Evolutionary conservation across 495 filamentous ascomycete species (phyloP).

Genomic region (Sordaria brevicollis): DNA sequence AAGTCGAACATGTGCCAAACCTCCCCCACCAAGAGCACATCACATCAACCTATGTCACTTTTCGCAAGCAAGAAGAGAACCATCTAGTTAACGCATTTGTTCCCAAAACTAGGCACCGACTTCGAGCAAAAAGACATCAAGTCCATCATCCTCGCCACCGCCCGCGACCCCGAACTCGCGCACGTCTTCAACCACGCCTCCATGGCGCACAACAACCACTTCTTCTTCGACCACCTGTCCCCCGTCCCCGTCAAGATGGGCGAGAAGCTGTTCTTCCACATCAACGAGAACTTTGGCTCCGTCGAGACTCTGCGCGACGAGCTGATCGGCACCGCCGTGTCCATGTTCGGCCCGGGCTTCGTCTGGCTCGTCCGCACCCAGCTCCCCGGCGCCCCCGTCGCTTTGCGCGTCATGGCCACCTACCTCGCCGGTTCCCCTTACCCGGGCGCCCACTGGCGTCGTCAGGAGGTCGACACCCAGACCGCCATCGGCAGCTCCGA

Average conservation of each 20-base stretch:
- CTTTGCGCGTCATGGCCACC: slow-evolving; percentile 70
- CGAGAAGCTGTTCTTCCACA: slow-evolving; percentile 16
- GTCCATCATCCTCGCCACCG: slow-evolving; percentile 61
- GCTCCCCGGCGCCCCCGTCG: slow-evolving; percentile 15
- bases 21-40: not conserved
- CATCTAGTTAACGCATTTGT: not conserved
- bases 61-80: not conserved
- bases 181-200: slow-evolving; percentile 87
- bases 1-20: not conserved
- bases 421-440: slow-evolving; percentile 89
- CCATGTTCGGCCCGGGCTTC: slow-evolving; percentile 95
- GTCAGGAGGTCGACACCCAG: slow-evolving; percentile 72
- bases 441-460: slow-evolving; percentile 70
- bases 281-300: slow-evolving; percentile 63
- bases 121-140: slow-evolving; percentile 47
- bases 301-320: slow-evolving; percentile 68
- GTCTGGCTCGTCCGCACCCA: slow-evolving; percentile 74
- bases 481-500: slow-evolving; percentile 34
- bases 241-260: slow-evolving; percentile 26
- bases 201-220: slow-evolving; percentile 93
- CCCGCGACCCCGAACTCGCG: slow-evolving; percentile 67
- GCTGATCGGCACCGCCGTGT: slow-evolving; percentile 68
- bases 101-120: slow-evolving; percentile 39
- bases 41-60: not conserved
- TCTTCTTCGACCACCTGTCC: slow-evolving; percentile 69